These are phyloP conservation scores for Lunularia cruciata DNA, from an alignment of 225 moss, liverwort and hornwort species.

Conservation along the genomic window DNA sequence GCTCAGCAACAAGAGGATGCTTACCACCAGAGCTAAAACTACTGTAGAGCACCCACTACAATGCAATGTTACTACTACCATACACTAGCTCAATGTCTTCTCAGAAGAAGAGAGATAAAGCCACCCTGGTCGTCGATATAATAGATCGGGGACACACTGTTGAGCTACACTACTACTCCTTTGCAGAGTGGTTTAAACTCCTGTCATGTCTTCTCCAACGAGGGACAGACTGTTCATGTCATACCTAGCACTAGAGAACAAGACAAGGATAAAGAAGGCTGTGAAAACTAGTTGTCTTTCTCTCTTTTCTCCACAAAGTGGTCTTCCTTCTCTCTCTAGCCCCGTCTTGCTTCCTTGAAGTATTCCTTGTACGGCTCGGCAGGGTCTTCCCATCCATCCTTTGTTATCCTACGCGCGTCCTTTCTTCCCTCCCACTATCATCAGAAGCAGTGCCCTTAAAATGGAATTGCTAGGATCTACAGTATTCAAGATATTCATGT, in stretches of 20 bases:
- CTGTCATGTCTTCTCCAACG: conserved; percentile 10
- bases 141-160: not conserved
- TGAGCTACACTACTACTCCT: not conserved
- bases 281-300: not conserved
- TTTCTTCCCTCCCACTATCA: not conserved
- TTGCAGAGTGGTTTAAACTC: not conserved
- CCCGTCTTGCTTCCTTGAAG: not conserved
- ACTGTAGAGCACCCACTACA: not conserved
- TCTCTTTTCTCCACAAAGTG: no score
- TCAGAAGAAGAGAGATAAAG: no score
- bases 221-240: conserved; percentile 9
- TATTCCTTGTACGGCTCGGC: no score
- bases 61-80: not conserved
- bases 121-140: not conserved
- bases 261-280: conserved; percentile 2
- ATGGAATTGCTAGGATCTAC: not conserved
- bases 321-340: not conserved
- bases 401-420: not conserved
- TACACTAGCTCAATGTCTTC: not conserved
- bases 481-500: no score
- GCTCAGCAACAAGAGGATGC: no score
- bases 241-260: not conserved
- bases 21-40: not conserved
- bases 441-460: not conserved
- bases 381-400: no score